Evolutionary conservation across 805 yeast genomes (phyloP), one percentile per base, ranked within the genome.

Genomic region (Saturnispora hagleri): DNA sequence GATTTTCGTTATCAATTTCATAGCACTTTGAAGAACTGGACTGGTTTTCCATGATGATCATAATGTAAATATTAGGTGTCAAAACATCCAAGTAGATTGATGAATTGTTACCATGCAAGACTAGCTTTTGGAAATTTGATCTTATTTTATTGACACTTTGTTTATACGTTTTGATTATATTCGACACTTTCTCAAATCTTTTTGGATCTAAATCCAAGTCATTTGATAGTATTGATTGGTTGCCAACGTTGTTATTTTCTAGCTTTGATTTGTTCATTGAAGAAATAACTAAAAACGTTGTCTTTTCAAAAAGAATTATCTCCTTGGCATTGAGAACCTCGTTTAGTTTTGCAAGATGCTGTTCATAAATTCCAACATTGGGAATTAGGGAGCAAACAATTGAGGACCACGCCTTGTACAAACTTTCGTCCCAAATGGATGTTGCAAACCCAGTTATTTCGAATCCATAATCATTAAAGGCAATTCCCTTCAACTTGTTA

Each of bases 361-460:
- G 78, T 66, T 91, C 91, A 62, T 89, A 86, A 15, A 81, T 69
- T 38, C 80, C 75, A 79, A 91, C 90, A 62, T 93, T 91, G 13
- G 99, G 97, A 52, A 93, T 91, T 58, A 93, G 74, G 2, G 97
- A 86, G 63, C 98, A 90, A 35, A 93, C 97, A 54, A 93, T 91
- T 47, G 83, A 86, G 2, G 96, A 87, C 99, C 99, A 93, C 1
- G 99, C 99, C 66, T 86, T 90, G 66, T 91, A 93, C 53, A 91
- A 72, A 62, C 91, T 82, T 66, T 91, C 98, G 69, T 91, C 97
- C 98, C 98, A 91, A 52, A 91, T 91, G 1, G 96, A 87, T 0
- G 98, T 93, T 5, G 97, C 91, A 64, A 89, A 91, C 2, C 97
- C 97, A 15, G 80, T 77, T 44, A 89, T 71, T 45, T 79, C 72